These are phyloP conservation scores for Blastobotrys aristatus DNA, from an alignment of 1,139 yeast species.

Conservation along the genomic window DNA sequence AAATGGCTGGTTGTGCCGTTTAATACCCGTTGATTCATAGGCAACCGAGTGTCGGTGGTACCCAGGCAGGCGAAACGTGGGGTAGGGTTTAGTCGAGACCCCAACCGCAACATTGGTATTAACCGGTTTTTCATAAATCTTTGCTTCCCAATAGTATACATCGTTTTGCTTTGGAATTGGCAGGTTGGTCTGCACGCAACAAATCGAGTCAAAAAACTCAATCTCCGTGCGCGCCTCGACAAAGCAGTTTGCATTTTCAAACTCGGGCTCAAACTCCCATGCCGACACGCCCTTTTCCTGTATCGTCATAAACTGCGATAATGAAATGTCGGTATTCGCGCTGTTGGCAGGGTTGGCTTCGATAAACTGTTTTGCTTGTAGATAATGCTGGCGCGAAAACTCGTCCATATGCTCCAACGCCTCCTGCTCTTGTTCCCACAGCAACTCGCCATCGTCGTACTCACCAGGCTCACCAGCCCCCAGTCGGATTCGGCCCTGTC, in stretches of 20 bases:
- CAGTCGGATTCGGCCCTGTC: slow-evolving; percentile 35
- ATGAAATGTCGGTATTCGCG: slow-evolving; percentile 37
- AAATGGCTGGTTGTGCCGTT: slow-evolving; percentile 79
- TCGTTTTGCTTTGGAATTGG: slow-evolving; percentile 85
- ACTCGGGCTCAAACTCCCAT: slow-evolving; percentile 82
- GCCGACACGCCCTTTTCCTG: slow-evolving; percentile 93
- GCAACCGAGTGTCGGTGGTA: slow-evolving; percentile 76
- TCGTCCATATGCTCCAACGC: slow-evolving; percentile 65
- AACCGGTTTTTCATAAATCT: slow-evolving; percentile 58
- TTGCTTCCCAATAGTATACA: slow-evolving; percentile 86
- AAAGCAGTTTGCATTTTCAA: slow-evolving; percentile 49
- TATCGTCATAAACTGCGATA: slow-evolving; percentile 51
- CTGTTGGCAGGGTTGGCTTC: slow-evolving; percentile 43
- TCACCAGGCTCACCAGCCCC: slow-evolving; percentile 49
- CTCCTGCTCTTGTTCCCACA: slow-evolving; percentile 60
- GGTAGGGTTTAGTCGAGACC: slow-evolving; percentile 82
- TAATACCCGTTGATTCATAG: slow-evolving; percentile 78
- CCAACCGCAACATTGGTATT: slow-evolving; percentile 66
- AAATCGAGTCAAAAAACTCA: slow-evolving; percentile 61
- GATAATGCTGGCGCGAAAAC: slow-evolving; percentile 39
- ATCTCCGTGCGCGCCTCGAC: slow-evolving; percentile 74
- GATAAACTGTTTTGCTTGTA: slow-evolving; percentile 54
- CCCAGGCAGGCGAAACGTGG: slow-evolving; percentile 85
- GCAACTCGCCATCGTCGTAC: slow-evolving; percentile 59
- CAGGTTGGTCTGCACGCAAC: slow-evolving; percentile 76